A percentile compares a stretch with the other conserved stretches of the same genome.
These are phyloP conservation scores for Triticum aestivum DNA, from an alignment of 176 grass and related monocot species.

Conservation along the genomic window DNA sequence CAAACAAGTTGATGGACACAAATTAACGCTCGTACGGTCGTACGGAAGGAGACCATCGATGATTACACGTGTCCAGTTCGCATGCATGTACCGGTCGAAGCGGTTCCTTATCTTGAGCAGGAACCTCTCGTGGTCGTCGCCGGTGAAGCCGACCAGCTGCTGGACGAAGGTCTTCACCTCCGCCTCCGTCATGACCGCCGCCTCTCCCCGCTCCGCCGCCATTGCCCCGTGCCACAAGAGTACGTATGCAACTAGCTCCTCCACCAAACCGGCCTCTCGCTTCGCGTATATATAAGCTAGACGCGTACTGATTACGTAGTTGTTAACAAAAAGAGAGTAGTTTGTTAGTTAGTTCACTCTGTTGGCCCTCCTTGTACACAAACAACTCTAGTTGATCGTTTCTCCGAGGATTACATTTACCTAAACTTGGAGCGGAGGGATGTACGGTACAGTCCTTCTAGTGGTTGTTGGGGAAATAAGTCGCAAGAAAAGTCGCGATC, in stretches of 20 bases:
- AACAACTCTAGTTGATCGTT: neutral
- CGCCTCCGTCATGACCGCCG: neutral
- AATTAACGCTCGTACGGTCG: neutral
- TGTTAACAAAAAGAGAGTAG: neutral
- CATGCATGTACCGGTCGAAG: conserved; percentile 40
- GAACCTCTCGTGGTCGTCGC: conserved; percentile 46
- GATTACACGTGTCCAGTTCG: neutral
- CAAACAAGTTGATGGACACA: neutral
- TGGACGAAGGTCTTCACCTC: conserved; percentile 34
- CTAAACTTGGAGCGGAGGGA: too few species aligned
- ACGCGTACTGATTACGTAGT: neutral
- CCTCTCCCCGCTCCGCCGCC: neutral
- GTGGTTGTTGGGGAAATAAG: neutral
- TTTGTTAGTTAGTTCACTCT: neutral
- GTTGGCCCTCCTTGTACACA: neutral
- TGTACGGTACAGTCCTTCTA: neutral
- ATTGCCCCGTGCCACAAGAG: neutral
- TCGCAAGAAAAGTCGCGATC: neutral
- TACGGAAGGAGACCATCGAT: too few species aligned
- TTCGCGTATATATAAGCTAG: neutral
- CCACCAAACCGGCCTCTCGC: neutral
- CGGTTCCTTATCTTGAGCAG: conserved; percentile 56
- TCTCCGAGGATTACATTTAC: neutral
- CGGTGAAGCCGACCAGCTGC: conserved; percentile 31
- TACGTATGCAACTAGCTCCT: neutral